phyloP scores from a whole-genome alignment of 2,329 filamentous ascomycete genomes.

The Paecilomyces variotii region DNA sequence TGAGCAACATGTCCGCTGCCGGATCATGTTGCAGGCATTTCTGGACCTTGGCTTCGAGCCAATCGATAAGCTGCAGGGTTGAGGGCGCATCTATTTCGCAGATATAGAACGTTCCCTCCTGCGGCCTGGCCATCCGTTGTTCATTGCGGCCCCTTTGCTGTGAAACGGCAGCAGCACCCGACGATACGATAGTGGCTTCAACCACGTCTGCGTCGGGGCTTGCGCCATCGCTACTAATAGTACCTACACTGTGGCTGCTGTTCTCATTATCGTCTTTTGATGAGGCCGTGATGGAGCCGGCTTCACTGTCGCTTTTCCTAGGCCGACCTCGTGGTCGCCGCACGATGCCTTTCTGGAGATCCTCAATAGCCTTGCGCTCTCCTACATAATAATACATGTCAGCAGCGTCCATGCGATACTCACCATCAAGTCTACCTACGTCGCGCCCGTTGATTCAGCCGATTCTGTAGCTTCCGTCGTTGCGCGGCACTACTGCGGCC shows the following conservation, averaged over 20 bases:
- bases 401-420: background rate
- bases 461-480: constrained; percentile 8
- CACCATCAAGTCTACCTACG: background rate
- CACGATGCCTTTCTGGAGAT: background rate
- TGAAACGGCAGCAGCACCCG: background rate
- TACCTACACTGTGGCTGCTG: background rate
- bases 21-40: background rate
- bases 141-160: background rate
- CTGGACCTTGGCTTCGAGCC: background rate
- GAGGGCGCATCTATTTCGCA: background rate
- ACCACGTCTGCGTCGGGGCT: background rate
- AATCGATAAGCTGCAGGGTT: background rate
- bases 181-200: background rate
- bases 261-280: background rate
- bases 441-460: constrained; percentile 7
- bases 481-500: background rate
- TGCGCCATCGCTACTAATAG: background rate
- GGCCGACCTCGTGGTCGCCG: background rate
- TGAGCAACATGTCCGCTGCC: constrained; percentile 13
- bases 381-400: background rate
- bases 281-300: background rate
- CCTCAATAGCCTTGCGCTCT: background rate
- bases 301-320: background rate
- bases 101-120: background rate
- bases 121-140: background rate